Conservation (phyloP, 495 filamentous ascomycete species). For the Friedmanniomyces endolithicus region DNA sequence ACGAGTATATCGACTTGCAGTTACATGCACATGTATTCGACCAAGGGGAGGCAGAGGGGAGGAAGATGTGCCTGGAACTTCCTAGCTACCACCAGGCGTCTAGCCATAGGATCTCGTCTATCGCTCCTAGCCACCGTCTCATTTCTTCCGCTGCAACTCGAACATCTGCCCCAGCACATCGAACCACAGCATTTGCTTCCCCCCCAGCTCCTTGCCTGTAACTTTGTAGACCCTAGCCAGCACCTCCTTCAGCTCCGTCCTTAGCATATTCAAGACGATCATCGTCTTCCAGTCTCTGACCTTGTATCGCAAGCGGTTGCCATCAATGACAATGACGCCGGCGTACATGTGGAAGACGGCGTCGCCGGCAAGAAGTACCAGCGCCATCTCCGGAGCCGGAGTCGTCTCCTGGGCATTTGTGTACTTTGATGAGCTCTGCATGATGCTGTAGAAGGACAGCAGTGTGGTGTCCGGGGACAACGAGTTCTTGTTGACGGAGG, state of each 20-base stretch:
- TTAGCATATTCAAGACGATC: conserved; percentile 68
- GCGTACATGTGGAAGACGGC: conserved; percentile 76
- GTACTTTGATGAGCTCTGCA: conserved; percentile 70
- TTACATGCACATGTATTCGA: too few relatives aligned
- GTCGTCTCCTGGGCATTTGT: conserved; percentile 88
- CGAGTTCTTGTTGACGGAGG: conserved; percentile 67
- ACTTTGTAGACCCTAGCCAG: conserved; percentile 55
- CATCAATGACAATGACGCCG: conserved; percentile 73
- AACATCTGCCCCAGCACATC: conserved; percentile 43
- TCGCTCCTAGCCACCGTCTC: not conserved
- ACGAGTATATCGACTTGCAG: too few relatives aligned
- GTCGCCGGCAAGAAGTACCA: conserved; percentile 77
- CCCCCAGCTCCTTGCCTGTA: conserved; percentile 55
- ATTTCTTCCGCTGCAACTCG: conserved; percentile 4
- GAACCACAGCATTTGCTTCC: conserved; percentile 61
- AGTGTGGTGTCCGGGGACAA: conserved; percentile 47
- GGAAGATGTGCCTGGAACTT: too few relatives aligned
- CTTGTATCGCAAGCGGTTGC: conserved; percentile 75
- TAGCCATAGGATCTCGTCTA: not conserved
- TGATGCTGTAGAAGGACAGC: conserved; percentile 89
- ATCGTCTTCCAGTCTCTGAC: conserved; percentile 83
- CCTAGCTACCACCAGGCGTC: too few relatives aligned
- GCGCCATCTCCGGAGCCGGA: conserved; percentile 63
- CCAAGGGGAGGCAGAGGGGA: too few relatives aligned
- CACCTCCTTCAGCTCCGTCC: conserved; percentile 54